A percentile compares a stretch with the other conserved stretches of the same genome.
Evolutionary conservation across 176 grass and related monocot species (phyloP).

Genomic region (Pontederia paniculata): DNA sequence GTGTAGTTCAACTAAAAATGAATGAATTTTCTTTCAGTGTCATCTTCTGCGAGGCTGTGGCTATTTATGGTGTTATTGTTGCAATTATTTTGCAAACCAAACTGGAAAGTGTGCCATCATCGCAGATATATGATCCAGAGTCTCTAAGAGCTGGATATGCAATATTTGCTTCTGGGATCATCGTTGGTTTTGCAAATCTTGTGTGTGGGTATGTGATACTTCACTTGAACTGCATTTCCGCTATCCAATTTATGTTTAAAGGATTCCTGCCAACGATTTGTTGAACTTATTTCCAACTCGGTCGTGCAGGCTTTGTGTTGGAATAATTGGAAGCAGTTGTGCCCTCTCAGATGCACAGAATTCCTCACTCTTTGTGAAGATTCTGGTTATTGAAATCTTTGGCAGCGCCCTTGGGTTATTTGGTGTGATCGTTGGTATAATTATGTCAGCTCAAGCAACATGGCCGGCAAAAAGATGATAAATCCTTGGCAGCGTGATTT

Average conservation of each 20-base stretch:
- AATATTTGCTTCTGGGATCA: constrained; percentile 90
- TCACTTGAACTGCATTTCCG: constrained; percentile 1
- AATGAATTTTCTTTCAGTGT: constrained; percentile 40
- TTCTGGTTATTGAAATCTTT: constrained; percentile 95
- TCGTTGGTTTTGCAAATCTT: constrained; percentile 95
- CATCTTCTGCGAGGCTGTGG: constrained; percentile 97
- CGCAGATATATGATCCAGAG: constrained; percentile 54
- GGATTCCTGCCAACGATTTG: not conserved
- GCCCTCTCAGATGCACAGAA: constrained; percentile 95
- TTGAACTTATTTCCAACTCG: constrained; percentile 8
- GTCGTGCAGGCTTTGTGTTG: constrained; percentile 65
- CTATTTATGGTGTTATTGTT: constrained; percentile 98
- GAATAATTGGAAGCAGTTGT: constrained; percentile 97
- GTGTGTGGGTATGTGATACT: constrained; percentile 53
- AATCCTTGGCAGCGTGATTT: not conserved
- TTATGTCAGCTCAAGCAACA: constrained; percentile 95
- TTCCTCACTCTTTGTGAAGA: constrained; percentile 92
- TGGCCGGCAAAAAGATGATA: constrained; percentile 51
- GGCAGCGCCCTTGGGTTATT: constrained; percentile 94
- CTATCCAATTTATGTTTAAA: not conserved
- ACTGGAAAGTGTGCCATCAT: constrained; percentile 75
- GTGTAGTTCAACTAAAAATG: too few species aligned
- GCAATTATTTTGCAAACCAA: constrained; percentile 98
- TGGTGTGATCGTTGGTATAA: constrained; percentile 93
- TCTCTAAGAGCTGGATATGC: constrained; percentile 93